These are phyloP conservation scores for Pythium aquatile DNA, from an alignment of 352 stramenopile species.

Conservation along the genomic window DNA sequence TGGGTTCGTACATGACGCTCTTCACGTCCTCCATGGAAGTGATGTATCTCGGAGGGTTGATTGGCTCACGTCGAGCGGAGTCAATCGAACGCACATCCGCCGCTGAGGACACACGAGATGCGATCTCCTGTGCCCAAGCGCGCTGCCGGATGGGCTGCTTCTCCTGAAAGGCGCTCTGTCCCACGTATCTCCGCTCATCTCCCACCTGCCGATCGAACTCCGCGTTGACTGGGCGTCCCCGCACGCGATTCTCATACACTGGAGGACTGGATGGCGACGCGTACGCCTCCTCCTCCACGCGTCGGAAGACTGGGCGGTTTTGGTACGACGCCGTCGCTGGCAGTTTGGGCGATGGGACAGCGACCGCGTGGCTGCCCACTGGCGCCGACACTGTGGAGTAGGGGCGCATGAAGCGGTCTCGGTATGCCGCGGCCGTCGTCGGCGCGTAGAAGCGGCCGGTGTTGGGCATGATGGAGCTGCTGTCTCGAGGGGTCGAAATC, in stretches of 20 bases:
- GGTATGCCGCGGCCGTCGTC: slow-evolving; percentile 14
- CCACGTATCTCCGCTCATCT: slow-evolving; percentile 8
- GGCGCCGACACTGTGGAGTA: slow-evolving; percentile 27
- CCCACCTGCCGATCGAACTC: neutral
- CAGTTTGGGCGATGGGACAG: slow-evolving; percentile 1
- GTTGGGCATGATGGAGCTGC: slow-evolving; percentile 22
- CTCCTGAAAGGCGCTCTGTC: slow-evolving; percentile 9
- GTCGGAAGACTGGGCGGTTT: slow-evolving; percentile 1
- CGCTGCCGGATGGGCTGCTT: slow-evolving; percentile 7
- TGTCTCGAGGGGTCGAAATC: slow-evolving; percentile 21
- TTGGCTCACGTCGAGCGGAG: neutral
- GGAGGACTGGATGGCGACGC: neutral
- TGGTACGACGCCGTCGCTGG: neutral
- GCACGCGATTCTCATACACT: slow-evolving; percentile 17
- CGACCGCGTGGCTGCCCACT: slow-evolving; percentile 5
- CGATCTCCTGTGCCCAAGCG: slow-evolving; percentile 5
- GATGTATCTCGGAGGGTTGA: neutral
- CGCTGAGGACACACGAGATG: neutral
- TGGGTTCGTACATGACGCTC: neutral
- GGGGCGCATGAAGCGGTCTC: slow-evolving; percentile 29
- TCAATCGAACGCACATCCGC: neutral
- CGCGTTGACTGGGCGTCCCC: neutral
- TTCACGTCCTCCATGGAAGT: slow-evolving; percentile 1
- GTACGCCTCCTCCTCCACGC: neutral
- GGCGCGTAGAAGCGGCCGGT: slow-evolving; percentile 26